Conservation (phyloP, 306 rosid species). For the Dryas drummondii region DNA sequence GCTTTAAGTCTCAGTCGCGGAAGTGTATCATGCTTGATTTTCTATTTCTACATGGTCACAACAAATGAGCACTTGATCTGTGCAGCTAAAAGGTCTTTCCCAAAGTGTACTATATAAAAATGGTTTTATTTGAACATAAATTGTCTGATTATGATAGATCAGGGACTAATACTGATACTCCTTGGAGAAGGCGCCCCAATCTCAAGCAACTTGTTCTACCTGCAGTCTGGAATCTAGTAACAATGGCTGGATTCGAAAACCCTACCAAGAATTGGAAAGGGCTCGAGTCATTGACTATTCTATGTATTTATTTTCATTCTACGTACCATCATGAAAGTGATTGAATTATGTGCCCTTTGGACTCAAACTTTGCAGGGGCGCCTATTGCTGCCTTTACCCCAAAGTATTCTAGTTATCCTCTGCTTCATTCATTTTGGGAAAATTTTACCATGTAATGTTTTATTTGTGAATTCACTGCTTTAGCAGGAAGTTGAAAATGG, state of each 20-base stretch:
- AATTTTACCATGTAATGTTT: too few relatives aligned
- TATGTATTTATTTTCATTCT: background rate
- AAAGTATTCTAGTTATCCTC: too few relatives aligned
- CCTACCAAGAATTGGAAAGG: constrained; percentile 23
- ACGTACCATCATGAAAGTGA: background rate
- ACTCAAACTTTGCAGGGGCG: too few relatives aligned
- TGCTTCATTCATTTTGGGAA: too few relatives aligned
- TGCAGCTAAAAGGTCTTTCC: constrained; percentile 9
- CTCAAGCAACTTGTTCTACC: constrained; percentile 32
- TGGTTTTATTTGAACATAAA: background rate
- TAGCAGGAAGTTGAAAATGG: too few relatives aligned
- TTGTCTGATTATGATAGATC: too few relatives aligned
- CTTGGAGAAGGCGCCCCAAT: constrained; percentile 26
- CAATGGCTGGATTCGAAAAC: background rate
- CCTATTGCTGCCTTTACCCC: too few relatives aligned
- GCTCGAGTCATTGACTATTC: constrained; percentile 32
- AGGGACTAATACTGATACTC: background rate
- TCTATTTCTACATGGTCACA: background rate
- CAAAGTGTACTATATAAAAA: background rate
- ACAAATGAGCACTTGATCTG: background rate
- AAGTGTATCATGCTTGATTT: constrained; percentile 9
- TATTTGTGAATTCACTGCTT: too few relatives aligned
- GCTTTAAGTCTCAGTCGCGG: constrained; percentile 20
- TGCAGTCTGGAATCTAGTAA: background rate
- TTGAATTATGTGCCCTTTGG: background rate